phyloP scores from a whole-genome alignment of 2,329 filamentous ascomycete genomes.

The Cordyceps farinosa region DNA sequence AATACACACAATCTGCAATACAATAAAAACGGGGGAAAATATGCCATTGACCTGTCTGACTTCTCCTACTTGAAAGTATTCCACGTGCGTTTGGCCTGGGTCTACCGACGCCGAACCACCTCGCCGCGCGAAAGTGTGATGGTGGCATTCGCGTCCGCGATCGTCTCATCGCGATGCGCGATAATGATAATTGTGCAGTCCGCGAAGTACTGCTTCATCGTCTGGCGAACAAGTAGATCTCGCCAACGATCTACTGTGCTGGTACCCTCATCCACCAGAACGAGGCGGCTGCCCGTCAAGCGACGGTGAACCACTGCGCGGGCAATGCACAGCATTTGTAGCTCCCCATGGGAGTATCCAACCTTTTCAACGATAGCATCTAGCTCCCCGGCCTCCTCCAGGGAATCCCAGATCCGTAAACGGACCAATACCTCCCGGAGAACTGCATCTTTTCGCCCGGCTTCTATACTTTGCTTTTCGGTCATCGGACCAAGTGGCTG shows the following conservation, averaged over 20 bases:
- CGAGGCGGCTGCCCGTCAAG: neutral
- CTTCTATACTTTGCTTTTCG: neutral
- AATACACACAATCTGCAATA: neutral
- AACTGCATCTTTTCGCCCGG: neutral
- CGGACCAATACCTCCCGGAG: neutral
- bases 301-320: constrained; percentile 1
- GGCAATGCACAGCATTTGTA: neutral
- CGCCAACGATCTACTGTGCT: neutral
- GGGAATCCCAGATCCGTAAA: neutral
- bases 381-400: neutral
- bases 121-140: neutral
- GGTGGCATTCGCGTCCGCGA: neutral
- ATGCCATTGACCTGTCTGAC: neutral
- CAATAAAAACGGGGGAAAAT: neutral
- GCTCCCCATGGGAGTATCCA: constrained; percentile 7
- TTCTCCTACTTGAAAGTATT: neutral
- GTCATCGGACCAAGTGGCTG: neutral
- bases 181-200: neutral
- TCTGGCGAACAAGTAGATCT: neutral
- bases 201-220: neutral
- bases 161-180: neutral
- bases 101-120: neutral
- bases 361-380: neutral
- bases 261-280: constrained; percentile 8
- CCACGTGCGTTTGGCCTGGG: neutral